Conservation (phyloP, 305 asterid species). For the Fraxinus latifolia region DNA sequence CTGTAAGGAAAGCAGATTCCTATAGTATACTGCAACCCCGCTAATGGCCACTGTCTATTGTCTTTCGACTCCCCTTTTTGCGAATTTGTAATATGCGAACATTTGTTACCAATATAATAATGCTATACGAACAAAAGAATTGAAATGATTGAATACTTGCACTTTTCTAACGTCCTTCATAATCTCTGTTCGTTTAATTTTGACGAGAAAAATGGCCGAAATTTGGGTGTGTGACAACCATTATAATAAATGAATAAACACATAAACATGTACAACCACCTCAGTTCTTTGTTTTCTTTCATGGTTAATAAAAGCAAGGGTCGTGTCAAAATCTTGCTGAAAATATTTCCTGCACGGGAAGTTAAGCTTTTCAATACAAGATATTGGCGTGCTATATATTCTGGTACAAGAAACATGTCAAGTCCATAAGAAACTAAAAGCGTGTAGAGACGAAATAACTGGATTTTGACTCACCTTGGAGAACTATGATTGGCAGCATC, state of each 20-base stretch:
- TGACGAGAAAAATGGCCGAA: background rate
- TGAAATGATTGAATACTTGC: background rate
- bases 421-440: background rate
- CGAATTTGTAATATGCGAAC: background rate
- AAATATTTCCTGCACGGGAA: conserved; percentile 59
- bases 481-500: conserved; percentile 51
- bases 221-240: background rate
- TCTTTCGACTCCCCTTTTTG: background rate
- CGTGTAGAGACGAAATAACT: background rate
- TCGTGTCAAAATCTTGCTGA: conserved; percentile 87
- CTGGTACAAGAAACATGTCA: background rate
- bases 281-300: conserved; percentile 87
- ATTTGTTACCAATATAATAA: background rate
- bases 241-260: background rate
- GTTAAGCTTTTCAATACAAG: conserved; percentile 18
- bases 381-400: background rate
- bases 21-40: background rate
- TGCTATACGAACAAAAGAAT: background rate
- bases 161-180: background rate
- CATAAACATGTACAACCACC: conserved; percentile 38
- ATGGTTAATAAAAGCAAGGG: conserved; percentile 79
- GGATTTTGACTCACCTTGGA: conserved; percentile 54
- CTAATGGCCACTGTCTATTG: background rate
- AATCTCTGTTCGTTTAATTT: background rate
- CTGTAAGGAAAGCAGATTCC: background rate